Conservation (phyloP, 352 stramenopile species). For the Phytophthora pistaciae region DNA sequence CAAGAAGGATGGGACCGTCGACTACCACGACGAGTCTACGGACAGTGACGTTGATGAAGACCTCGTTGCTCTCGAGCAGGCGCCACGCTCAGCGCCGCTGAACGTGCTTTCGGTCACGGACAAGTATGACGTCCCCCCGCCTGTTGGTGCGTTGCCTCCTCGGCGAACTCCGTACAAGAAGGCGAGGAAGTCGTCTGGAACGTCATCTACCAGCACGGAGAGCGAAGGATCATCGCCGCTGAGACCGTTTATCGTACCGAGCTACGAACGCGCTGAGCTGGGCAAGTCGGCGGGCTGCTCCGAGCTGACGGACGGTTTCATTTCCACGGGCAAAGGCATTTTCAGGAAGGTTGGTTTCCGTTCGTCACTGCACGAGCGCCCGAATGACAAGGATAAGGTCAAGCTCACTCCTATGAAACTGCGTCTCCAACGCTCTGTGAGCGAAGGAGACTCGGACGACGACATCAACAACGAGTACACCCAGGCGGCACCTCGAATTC, state of each 20-base stretch:
- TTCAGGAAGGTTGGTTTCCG: conserved; percentile 86
- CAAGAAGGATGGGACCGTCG: conserved; percentile 30
- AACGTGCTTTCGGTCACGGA: conserved; percentile 43
- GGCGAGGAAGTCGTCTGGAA: conserved; percentile 62
- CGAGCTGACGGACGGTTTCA: conserved; percentile 82
- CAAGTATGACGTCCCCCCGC: conserved; percentile 46
- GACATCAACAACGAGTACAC: conserved; percentile 76
- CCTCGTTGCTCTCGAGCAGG: conserved; percentile 29
- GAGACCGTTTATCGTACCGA: conserved; percentile 51
- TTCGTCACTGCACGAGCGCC: conserved; percentile 48
- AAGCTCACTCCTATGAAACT: conserved; percentile 44
- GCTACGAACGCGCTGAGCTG: conserved; percentile 57
- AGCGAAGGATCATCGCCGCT: conserved; percentile 53
- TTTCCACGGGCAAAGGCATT: conserved; percentile 89
- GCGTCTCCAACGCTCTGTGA: conserved; percentile 41
- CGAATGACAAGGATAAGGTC: conserved; percentile 37
- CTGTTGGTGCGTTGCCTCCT: conserved; percentile 35
- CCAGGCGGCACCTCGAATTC: conserved; percentile 77
- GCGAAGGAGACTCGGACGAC: conserved; percentile 46
- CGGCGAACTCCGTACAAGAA: conserved; percentile 45
- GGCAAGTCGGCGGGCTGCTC: conserved; percentile 56
- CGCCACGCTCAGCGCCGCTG: conserved; percentile 26
- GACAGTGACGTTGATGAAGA: conserved; percentile 41
- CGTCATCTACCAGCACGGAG: conserved; percentile 52
- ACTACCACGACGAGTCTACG: conserved; percentile 40